phyloP scores from a whole-genome alignment of 2,329 filamentous ascomycete species.

The Cytospora paraplurivora region DNA sequence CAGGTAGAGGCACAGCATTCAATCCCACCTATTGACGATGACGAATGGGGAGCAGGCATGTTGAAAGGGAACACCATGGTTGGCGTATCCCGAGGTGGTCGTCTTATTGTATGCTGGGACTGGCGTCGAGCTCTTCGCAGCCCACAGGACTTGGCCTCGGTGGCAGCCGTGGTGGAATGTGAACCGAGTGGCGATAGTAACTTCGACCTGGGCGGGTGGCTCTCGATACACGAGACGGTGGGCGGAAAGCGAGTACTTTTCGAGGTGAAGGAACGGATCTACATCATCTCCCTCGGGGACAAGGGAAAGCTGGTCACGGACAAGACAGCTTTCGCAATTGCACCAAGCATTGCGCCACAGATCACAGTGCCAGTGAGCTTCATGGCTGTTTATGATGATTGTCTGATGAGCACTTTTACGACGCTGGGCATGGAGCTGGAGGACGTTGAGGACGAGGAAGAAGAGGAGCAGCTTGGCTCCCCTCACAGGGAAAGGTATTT shows the following conservation, averaged over 20 bases:
- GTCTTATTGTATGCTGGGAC: constrained; percentile 46
- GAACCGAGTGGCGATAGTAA: constrained; percentile 41
- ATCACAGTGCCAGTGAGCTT: constrained; percentile 48
- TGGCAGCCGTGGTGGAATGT: constrained; percentile 44
- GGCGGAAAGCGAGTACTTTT: constrained; percentile 42
- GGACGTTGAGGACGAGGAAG: constrained; percentile 1
- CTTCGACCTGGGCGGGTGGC: constrained; percentile 51
- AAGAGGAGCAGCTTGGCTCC: constrained; percentile 2
- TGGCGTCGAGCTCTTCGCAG: constrained; percentile 43
- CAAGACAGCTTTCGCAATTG: constrained; percentile 31
- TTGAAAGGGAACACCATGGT: constrained; percentile 44
- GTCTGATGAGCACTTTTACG: constrained; percentile 49
- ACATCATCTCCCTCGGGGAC: constrained; percentile 44
- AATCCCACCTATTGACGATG: constrained; percentile 36
- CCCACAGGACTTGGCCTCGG: constrained; percentile 32
- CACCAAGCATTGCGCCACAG: constrained; percentile 34
- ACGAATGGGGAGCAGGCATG: constrained; percentile 52
- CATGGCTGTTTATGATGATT: constrained; percentile 50
- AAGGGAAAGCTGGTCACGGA: constrained; percentile 35
- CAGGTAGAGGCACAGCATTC: neutral
- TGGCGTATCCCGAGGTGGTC: constrained; percentile 45
- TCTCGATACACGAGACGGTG: constrained; percentile 41
- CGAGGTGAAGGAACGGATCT: constrained; percentile 46
- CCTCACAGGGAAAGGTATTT: constrained; percentile 18
- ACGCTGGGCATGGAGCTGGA: constrained; percentile 22